phyloP scores from a whole-genome alignment of 371 early-diverging fungal genomes.

The Coemansia sp. region DNA sequence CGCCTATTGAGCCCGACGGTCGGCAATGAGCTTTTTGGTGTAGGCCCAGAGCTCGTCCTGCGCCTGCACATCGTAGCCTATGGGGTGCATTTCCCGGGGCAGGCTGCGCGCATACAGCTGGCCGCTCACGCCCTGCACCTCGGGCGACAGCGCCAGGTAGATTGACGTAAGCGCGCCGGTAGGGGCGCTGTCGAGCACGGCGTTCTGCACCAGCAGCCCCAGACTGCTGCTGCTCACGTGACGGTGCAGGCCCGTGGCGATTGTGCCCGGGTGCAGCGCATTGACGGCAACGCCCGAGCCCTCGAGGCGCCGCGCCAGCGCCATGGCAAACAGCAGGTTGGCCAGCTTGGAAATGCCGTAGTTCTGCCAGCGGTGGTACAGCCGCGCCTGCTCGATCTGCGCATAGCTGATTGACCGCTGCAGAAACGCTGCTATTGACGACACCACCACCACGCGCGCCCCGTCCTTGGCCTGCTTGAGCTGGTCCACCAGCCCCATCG shows the following conservation, averaged over 20 bases:
- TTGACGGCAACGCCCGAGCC: slow-evolving; percentile 61
- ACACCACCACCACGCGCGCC: slow-evolving; percentile 57
- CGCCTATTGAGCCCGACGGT: slow-evolving; percentile 1
- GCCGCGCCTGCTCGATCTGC: slow-evolving; percentile 32
- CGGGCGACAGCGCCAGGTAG: slow-evolving; percentile 65
- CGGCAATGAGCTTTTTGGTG: slow-evolving; percentile 41
- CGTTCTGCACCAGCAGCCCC: slow-evolving; percentile 5
- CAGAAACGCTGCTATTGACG: slow-evolving; percentile 53
- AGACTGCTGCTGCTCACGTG: slow-evolving; percentile 30
- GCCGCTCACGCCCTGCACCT: slow-evolving; percentile 59
- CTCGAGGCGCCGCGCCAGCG: slow-evolving; percentile 55
- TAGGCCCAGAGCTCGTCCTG: slow-evolving; percentile 50
- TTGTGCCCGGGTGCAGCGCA: slow-evolving; percentile 67
- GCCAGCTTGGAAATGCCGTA: slow-evolving; percentile 66
- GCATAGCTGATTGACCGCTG: slow-evolving; percentile 55
- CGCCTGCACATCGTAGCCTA: slow-evolving; percentile 9
- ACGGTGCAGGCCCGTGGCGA: slow-evolving; percentile 52
- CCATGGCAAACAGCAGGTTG: slow-evolving; percentile 63
- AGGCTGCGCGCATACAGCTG: slow-evolving; percentile 53
- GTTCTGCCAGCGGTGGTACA: slow-evolving; percentile 50
- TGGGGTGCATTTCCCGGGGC: slow-evolving; percentile 24
- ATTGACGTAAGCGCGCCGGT: slow-evolving; percentile 65
- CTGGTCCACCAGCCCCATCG: slow-evolving; percentile 62
- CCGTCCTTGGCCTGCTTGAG: slow-evolving; percentile 53
- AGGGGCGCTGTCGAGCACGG: slow-evolving; percentile 45